These are phyloP conservation scores for Clohesyomyces aquaticus DNA, from an alignment of 495 filamentous ascomycete genomes.

Conservation along the genomic window DNA sequence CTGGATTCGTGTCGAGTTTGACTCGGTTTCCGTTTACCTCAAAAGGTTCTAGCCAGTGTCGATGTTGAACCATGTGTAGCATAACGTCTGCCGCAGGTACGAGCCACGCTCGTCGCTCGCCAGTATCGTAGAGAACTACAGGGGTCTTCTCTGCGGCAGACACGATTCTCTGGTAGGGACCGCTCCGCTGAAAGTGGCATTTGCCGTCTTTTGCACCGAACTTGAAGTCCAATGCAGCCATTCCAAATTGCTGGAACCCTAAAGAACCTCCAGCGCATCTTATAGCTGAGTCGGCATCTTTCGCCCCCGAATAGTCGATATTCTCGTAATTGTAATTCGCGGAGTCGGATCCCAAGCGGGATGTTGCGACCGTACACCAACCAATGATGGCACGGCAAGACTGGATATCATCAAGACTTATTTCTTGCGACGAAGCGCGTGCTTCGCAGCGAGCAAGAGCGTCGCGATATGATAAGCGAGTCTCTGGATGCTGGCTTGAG, in stretches of 20 bases:
- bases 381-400: slow-evolving; percentile 39
- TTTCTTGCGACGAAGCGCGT: slow-evolving; percentile 15
- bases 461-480: slow-evolving; percentile 33
- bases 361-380: slow-evolving; percentile 31
- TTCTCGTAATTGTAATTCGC: slow-evolving; percentile 28
- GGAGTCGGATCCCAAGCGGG: slow-evolving; percentile 21
- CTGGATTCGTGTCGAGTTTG: slow-evolving; percentile 1
- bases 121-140: slow-evolving; percentile 36
- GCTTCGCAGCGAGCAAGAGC: neutral
- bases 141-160: slow-evolving; percentile 31
- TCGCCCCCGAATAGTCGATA: slow-evolving; percentile 40
- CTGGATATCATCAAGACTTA: slow-evolving; percentile 17
- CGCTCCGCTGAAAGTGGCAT: slow-evolving; percentile 26
- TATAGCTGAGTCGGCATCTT: slow-evolving; percentile 4
- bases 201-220: slow-evolving; percentile 39
- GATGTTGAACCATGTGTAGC: slow-evolving; percentile 38
- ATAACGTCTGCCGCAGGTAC: slow-evolving; percentile 37
- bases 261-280: slow-evolving; percentile 24
- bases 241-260: slow-evolving; percentile 30
- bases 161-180: slow-evolving; percentile 31
- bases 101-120: slow-evolving; percentile 35
- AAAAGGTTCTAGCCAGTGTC: slow-evolving; percentile 25
- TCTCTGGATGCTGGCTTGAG: slow-evolving; percentile 14
- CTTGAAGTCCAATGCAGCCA: slow-evolving; percentile 27
- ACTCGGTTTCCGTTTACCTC: slow-evolving; percentile 13